phyloP scores from a whole-genome alignment of 1,284 basidiomycete genomes.

The Sanghuangporus baumii region DNA sequence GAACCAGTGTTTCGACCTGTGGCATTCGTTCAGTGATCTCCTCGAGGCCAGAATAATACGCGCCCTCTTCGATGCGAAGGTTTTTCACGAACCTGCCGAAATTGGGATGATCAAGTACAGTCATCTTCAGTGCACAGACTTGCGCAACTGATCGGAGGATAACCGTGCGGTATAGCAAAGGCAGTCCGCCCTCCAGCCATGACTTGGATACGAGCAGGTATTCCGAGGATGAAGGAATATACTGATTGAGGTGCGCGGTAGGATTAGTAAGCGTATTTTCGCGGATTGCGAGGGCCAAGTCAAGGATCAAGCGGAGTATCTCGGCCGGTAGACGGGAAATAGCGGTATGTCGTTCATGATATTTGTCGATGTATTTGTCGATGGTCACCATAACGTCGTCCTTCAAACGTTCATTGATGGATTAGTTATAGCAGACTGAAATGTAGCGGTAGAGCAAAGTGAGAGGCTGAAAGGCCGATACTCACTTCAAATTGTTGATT shows the following conservation, averaged over 20 bases:
- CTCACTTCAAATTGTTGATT: too few relatives aligned
- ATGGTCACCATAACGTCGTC: neutral
- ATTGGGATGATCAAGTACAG: slow-evolving; percentile 18
- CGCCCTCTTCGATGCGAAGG: slow-evolving; percentile 25
- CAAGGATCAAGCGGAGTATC: neutral
- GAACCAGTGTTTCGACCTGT: slow-evolving; percentile 22
- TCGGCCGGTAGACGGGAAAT: neutral
- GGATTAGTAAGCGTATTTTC: neutral
- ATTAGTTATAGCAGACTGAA: too few relatives aligned
- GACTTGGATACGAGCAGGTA: slow-evolving; percentile 25
- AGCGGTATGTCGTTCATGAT: neutral
- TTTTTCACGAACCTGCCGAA: slow-evolving; percentile 24
- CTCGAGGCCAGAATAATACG: slow-evolving; percentile 20
- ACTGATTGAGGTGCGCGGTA: neutral
- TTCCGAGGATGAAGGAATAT: neutral
- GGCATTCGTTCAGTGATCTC: slow-evolving; percentile 19
- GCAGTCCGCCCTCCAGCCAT: slow-evolving; percentile 18
- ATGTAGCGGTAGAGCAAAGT: too few relatives aligned
- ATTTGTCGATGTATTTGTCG: neutral
- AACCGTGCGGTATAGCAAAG: slow-evolving; percentile 26
- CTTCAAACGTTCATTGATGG: too few relatives aligned
- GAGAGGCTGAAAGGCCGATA: too few relatives aligned
- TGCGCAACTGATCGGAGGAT: slow-evolving; percentile 26
- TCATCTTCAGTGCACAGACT: slow-evolving; percentile 22
- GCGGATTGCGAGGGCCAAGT: neutral